Conservation (phyloP, 768 basidiomycete species). For the Pleurotus giganteus region DNA sequence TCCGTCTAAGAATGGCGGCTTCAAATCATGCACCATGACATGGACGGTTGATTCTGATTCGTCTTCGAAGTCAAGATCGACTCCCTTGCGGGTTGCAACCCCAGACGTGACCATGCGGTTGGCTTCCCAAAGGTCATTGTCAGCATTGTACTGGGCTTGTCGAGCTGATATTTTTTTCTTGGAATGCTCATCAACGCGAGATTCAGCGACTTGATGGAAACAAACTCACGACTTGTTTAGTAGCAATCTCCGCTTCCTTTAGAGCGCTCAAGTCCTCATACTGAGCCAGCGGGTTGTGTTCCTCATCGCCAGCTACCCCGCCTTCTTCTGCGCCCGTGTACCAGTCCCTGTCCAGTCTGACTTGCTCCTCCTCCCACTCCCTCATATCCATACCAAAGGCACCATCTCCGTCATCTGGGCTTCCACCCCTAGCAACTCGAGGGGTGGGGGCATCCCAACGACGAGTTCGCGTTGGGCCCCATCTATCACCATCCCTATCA, state of each 20-base stretch:
- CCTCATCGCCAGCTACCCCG: slow-evolving; percentile 82
- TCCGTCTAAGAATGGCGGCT: slow-evolving; percentile 97
- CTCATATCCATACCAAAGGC: slow-evolving; percentile 67
- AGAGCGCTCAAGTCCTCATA: slow-evolving; percentile 80
- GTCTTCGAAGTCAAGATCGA: slow-evolving; percentile 95
- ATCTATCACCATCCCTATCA: slow-evolving; percentile 57
- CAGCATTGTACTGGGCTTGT: slow-evolving; percentile 97
- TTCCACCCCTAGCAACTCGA: slow-evolving; percentile 59
- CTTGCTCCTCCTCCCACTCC: slow-evolving; percentile 98
- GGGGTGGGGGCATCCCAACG: slow-evolving; percentile 88
- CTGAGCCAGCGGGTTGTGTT: slow-evolving; percentile 88
- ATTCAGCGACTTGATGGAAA: neutral
- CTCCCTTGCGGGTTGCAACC: slow-evolving; percentile 79
- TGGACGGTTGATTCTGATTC: slow-evolving; percentile 96
- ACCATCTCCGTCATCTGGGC: slow-evolving; percentile 67
- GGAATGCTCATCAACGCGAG: neutral
- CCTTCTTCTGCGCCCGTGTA: slow-evolving; percentile 91
- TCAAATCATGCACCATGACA: slow-evolving; percentile 95
- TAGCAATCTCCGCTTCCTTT: slow-evolving; percentile 74
- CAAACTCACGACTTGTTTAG: slow-evolving; percentile 64
- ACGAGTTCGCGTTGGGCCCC: slow-evolving; percentile 56
- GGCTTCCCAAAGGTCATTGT: slow-evolving; percentile 98
- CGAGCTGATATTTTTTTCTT: slow-evolving; percentile 89
- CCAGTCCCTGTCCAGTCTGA: slow-evolving; percentile 92
- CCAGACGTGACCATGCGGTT: slow-evolving; percentile 98